Conservation (phyloP, 2,329 filamentous ascomycete genomes). For the Furcasterigmium furcatum region DNA sequence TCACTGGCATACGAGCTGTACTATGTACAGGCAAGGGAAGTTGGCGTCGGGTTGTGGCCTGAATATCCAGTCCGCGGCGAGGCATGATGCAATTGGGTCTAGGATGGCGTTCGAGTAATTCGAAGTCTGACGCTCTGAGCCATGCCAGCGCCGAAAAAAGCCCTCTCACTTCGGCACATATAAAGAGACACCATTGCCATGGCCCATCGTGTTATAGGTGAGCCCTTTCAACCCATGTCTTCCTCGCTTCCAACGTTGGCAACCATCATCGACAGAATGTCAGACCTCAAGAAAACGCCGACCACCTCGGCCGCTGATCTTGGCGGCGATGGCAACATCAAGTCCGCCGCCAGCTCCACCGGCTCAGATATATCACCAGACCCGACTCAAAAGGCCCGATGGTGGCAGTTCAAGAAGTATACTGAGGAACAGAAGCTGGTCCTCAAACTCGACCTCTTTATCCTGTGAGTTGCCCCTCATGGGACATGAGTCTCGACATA, state of each 20-base stretch:
- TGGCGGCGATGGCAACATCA: background rate
- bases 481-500: background rate
- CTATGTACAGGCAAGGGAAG: too few species aligned
- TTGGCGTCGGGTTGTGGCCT: too few species aligned
- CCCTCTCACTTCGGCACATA: too few species aligned
- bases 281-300: background rate
- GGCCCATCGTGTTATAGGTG: too few species aligned
- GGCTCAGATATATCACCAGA: background rate
- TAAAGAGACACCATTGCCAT: too few species aligned
- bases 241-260: background rate
- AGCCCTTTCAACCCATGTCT: too few species aligned
- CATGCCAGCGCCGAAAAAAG: too few species aligned
- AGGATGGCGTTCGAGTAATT: background rate
- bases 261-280: background rate
- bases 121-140: background rate
- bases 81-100: background rate
- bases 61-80: too few species aligned
- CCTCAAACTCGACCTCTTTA: constrained; percentile 21
- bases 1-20: too few species aligned
- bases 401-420: background rate
- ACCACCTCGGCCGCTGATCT: background rate
- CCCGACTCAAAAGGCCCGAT: background rate
- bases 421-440: constrained; percentile 17
- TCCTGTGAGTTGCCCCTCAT: constrained; percentile 13
- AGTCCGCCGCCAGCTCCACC: background rate